phyloP scores from a whole-genome alignment of 1,139 yeast species.

The Scheffersomyces segobiensis region DNA sequence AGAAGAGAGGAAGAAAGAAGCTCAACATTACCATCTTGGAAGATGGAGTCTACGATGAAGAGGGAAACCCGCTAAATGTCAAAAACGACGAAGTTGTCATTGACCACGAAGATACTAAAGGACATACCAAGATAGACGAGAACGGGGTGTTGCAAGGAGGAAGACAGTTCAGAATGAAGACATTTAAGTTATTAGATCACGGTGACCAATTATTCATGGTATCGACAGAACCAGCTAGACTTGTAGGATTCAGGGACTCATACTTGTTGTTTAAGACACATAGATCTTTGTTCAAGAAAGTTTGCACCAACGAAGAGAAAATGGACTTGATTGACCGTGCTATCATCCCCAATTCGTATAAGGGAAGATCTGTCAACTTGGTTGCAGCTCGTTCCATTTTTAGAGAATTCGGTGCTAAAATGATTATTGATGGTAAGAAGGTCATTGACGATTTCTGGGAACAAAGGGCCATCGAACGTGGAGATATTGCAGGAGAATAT shows the following conservation, averaged over 20 bases:
- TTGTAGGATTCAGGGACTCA: slow-evolving; percentile 93
- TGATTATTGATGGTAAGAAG: slow-evolving; percentile 76
- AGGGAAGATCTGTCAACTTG: slow-evolving; percentile 84
- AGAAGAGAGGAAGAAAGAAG: slow-evolving; percentile 50
- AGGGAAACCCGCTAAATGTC: slow-evolving; percentile 55
- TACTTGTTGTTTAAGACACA: slow-evolving; percentile 89
- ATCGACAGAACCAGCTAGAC: slow-evolving; percentile 93
- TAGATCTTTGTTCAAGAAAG: slow-evolving; percentile 66
- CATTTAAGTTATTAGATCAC: slow-evolving; percentile 74
- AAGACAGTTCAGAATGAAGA: slow-evolving; percentile 77
- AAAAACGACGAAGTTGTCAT: slow-evolving; percentile 79
- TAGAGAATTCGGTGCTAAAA: slow-evolving; percentile 89
- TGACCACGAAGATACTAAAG: slow-evolving; percentile 74
- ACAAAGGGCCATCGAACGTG: slow-evolving; percentile 64
- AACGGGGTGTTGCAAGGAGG: slow-evolving; percentile 73
- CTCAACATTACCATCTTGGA: slow-evolving; percentile 36
- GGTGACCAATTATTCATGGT: slow-evolving; percentile 82
- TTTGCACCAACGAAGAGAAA: slow-evolving; percentile 76
- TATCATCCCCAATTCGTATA: slow-evolving; percentile 84
- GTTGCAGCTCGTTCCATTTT: slow-evolving; percentile 90
- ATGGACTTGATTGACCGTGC: slow-evolving; percentile 80
- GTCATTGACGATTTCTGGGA: slow-evolving; percentile 91
- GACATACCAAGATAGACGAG: slow-evolving; percentile 70
- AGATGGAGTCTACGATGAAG: slow-evolving; percentile 48
- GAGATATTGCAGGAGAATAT: slow-evolving; percentile 75